phyloP scores from a whole-genome alignment of 2,329 filamentous ascomycete genomes.

The Thermomyces lanuginosus region DNA sequence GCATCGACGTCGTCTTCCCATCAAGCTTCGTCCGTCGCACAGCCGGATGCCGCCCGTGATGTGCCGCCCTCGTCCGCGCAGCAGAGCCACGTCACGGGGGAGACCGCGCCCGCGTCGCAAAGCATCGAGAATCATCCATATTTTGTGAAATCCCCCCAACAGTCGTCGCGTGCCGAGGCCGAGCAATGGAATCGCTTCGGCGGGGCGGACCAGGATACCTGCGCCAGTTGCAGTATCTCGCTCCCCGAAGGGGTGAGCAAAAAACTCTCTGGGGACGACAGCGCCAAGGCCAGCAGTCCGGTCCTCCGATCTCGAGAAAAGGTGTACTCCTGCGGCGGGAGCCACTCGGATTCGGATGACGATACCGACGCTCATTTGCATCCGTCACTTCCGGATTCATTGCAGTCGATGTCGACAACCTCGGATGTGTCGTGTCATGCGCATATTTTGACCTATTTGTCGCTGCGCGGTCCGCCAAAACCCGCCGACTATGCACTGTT shows the following conservation, averaged over 20 bases:
- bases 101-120: slow-evolving; percentile 7
- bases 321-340: slow-evolving; percentile 34
- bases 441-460: slow-evolving; percentile 42
- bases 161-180: slow-evolving; percentile 8
- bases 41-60: slow-evolving; percentile 8
- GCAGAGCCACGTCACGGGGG: slow-evolving; percentile 14
- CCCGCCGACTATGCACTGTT: slow-evolving; percentile 38
- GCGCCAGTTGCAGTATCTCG: slow-evolving; percentile 41
- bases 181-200: slow-evolving; percentile 30
- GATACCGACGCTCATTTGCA: slow-evolving; percentile 19
- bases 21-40: slow-evolving; percentile 13
- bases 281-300: slow-evolving; percentile 36
- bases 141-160: slow-evolving; percentile 21
- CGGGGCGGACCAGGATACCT: slow-evolving; percentile 35
- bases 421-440: slow-evolving; percentile 36
- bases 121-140: slow-evolving; percentile 36
- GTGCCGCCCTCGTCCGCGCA: slow-evolving; percentile 9
- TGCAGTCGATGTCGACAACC: slow-evolving; percentile 25
- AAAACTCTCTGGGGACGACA: slow-evolving; percentile 36
- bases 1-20: slow-evolving; percentile 24
- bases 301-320: slow-evolving; percentile 39
- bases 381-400: slow-evolving; percentile 22
- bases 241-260: slow-evolving; percentile 39
- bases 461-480: slow-evolving; percentile 39
- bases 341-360: slow-evolving; percentile 20